Conservation (phyloP, 2,329 filamentous ascomycete genomes). For the Fusarium poae region DNA sequence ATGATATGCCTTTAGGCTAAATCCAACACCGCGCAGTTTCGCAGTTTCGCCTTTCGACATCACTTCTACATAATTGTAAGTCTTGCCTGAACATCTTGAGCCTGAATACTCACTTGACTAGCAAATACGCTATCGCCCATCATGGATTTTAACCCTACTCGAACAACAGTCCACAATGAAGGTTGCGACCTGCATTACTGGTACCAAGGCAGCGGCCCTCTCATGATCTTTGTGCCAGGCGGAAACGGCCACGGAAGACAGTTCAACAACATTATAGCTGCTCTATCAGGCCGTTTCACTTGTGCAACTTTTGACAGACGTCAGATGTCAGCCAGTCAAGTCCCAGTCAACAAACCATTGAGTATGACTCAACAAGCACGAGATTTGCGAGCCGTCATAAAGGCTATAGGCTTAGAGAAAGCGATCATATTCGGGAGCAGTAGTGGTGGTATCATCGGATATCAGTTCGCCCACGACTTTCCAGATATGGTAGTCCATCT, state of each 20-base stretch:
- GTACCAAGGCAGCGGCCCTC: slow-evolving; percentile 2
- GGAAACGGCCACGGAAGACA: slow-evolving; percentile 17
- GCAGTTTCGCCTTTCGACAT: rapidly evolving
- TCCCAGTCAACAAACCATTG: slow-evolving; percentile 1
- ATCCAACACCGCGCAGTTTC: background rate
- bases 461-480: slow-evolving; percentile 20
- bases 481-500: slow-evolving; percentile 12
- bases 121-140: background rate
- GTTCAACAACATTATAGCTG: slow-evolving; percentile 12
- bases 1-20: background rate
- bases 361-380: slow-evolving; percentile 13
- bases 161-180: slow-evolving; percentile 1
- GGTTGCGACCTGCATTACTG: slow-evolving; percentile 21
- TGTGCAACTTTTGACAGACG: slow-evolving; percentile 16
- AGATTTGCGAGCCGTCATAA: slow-evolving; percentile 5
- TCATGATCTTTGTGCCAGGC: slow-evolving; percentile 12
- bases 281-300: background rate
- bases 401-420: background rate
- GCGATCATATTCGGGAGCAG: slow-evolving; percentile 1
- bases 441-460: slow-evolving; percentile 7
- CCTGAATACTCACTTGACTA: rapidly evolving
- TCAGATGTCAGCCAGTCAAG: slow-evolving; percentile 25
- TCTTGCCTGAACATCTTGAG: background rate
- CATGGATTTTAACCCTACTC: slow-evolving; percentile 1
- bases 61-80: background rate